Base-by-base conservation (phyloP, 2,329 filamentous ascomycete genomes). In the Aaosphaeria pasadenensis region DNA sequence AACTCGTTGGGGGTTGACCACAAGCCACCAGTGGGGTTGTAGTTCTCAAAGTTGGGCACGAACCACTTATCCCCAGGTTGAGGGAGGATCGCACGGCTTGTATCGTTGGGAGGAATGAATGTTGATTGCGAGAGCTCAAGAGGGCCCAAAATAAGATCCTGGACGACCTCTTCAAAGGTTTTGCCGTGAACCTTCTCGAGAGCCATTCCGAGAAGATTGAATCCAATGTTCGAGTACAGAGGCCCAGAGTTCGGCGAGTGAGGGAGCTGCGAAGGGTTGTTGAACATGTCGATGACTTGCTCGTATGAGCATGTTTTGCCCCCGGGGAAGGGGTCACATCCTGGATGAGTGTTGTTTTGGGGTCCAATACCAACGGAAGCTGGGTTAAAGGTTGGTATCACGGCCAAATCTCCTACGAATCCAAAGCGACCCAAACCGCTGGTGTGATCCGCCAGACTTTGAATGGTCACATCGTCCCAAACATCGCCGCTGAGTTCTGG, bases 1-100 rank as follows among this genome's bases (percentile, higher is more conserved):
- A 63, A 47, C 5, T 62, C 56, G 29, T 53, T 54, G 1, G 61
- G 53, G 7, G 61, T 65, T 2, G 54, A 58, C 62, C 61, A 65
- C 1, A 64, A 47, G 7, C 62, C 61, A 6, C 61, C 59, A 2
- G 53, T 53, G 24, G 60, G 55, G n/a, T 65, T 57, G 44, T 57
- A 55, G 24, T 62, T 65, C 1, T 42, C 60, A 39, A 64, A 63
- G 5, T 57, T 43, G 2, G 51, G 45, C 0, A 52, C 48, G 39
- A 57, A 63, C 61, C 62, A 65, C 2, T 29, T 11, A 1, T 46
- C 47, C 7, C 53, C 56, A 38, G 51, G 49, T 30, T 46, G 31
- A 5, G 60, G 62, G 3, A 62, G 47, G 1, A 65, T 44, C 1
- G 58, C 59, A 5, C 29, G 41, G 6, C 46, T 51, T 6, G 43